Conservation (phyloP, 2,329 filamentous ascomycete species). For the Trichoderma endophyticum region DNA sequence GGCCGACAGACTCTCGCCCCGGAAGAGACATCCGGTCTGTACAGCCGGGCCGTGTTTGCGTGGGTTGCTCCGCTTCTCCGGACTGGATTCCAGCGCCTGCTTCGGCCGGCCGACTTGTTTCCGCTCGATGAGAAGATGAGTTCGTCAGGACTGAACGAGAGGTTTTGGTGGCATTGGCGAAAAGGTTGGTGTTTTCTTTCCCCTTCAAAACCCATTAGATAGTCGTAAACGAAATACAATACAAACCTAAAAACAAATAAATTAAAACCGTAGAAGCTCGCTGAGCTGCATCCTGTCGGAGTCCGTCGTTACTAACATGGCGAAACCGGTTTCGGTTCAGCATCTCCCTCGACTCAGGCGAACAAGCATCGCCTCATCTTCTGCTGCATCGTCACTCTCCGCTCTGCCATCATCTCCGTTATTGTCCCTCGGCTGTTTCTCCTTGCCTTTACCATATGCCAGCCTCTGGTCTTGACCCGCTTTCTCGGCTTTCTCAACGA, state of each 20-base stretch:
- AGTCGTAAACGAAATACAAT: constrained; percentile 11
- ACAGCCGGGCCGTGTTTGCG: constrained; percentile 37
- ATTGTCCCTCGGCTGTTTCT: constrained; percentile 33
- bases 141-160: constrained; percentile 28
- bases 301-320: constrained; percentile 4
- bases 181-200: constrained; percentile 23
- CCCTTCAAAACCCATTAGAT: background rate
- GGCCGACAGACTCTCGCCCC: constrained; percentile 31
- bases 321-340: background rate
- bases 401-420: constrained; percentile 30
- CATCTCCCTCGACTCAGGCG: background rate
- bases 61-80: constrained; percentile 39
- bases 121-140: constrained; percentile 34
- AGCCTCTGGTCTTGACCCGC: constrained; percentile 36
- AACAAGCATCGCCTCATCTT: constrained; percentile 5
- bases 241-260: background rate
- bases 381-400: constrained; percentile 29
- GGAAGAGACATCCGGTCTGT: constrained; percentile 38
- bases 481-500: constrained; percentile 29
- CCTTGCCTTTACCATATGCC: constrained; percentile 36
- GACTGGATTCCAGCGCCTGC: constrained; percentile 35
- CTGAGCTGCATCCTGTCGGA: background rate
- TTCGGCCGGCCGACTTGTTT: constrained; percentile 36
- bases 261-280: background rate
- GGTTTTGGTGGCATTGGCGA: constrained; percentile 33